These are phyloP conservation scores for Liquidambar formosana DNA, from an alignment of 164 flowering plant genomes.

Conservation along the genomic window DNA sequence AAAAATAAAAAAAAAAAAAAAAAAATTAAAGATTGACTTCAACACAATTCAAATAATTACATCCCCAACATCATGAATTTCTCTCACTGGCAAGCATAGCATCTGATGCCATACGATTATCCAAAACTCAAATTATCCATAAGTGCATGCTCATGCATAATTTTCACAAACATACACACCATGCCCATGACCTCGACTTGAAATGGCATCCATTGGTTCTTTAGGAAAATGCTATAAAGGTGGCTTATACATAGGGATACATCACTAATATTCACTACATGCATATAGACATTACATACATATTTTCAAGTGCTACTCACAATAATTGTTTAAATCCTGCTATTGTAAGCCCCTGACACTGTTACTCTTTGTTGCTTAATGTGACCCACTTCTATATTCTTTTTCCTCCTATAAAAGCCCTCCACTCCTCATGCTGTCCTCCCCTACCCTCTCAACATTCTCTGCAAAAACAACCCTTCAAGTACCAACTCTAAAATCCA, in stretches of 20 bases:
- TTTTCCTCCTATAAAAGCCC: conserved; percentile 47
- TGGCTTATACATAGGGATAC: not conserved
- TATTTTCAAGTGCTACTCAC: conserved; percentile 6
- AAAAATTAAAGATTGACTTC: conserved; percentile 21
- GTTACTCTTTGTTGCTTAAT: conserved; percentile 21
- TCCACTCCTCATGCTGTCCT: conserved; percentile 20
- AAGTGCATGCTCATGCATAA: conserved; percentile 7
- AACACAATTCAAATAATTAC: conserved; percentile 14
- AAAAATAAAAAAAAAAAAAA: too few species aligned
- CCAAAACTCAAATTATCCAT: conserved; percentile 4
- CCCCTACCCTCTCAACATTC: conserved; percentile 7
- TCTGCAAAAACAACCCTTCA: conserved; percentile 10
- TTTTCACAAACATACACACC: not conserved
- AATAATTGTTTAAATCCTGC: conserved; percentile 22
- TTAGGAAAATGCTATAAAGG: not conserved
- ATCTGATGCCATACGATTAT: conserved; percentile 19
- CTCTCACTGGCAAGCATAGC: conserved; percentile 6
- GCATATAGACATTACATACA: conserved; percentile 13
- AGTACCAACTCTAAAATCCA: not conserved
- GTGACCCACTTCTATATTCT: conserved; percentile 40
- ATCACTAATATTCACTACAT: conserved; percentile 10
- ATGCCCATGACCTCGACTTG: not conserved
- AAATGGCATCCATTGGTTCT: not conserved
- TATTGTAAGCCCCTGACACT: conserved; percentile 32
- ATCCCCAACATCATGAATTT: conserved; percentile 10